A percentile compares a stretch with the other conserved stretches of the same genome.
These are phyloP conservation scores for Metarhizium album DNA, from an alignment of 2,329 filamentous ascomycete genomes.

Conservation along the genomic window DNA sequence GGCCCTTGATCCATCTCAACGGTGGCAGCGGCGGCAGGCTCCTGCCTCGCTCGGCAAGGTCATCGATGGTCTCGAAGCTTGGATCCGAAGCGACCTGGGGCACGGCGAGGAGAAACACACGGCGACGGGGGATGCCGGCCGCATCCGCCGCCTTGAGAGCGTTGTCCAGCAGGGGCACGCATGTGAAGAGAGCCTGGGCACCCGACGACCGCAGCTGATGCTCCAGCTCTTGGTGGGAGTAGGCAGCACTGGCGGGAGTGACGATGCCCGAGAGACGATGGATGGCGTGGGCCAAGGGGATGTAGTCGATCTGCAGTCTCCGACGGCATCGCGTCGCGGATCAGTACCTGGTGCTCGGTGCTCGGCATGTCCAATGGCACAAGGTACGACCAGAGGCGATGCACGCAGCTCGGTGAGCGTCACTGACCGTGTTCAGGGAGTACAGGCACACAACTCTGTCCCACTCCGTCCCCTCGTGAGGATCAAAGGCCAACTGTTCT, in stretches of 20 bases:
- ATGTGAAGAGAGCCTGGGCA: constrained; percentile 63
- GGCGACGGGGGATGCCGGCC: constrained; percentile 49
- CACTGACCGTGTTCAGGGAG: constrained; percentile 64
- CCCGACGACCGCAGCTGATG: constrained; percentile 61
- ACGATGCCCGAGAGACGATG: constrained; percentile 66
- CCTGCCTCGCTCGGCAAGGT: constrained; percentile 52
- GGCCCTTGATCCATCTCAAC: constrained; percentile 50
- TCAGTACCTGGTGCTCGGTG: neutral
- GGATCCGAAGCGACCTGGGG: constrained; percentile 42
- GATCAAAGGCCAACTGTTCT: constrained; percentile 60
- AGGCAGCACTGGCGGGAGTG: constrained; percentile 65
- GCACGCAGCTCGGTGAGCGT: too few species aligned
- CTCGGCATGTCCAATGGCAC: too few species aligned
- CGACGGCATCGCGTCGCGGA: neutral
- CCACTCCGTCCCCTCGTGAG: constrained; percentile 64
- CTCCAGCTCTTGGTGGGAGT: constrained; percentile 57
- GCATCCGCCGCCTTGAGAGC: constrained; percentile 54
- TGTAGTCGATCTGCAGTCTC: constrained; percentile 53
- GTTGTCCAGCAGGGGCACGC: constrained; percentile 51
- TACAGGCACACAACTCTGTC: constrained; percentile 71
- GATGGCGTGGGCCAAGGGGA: constrained; percentile 61
- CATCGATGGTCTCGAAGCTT: constrained; percentile 53
- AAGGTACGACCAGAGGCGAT: too few species aligned
- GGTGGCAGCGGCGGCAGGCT: constrained; percentile 41
- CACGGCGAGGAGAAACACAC: constrained; percentile 59